Evolutionary conservation across 2,329 filamentous ascomycete genomes (phyloP).

Genomic region (Aspergillus thermomutatus): DNA sequence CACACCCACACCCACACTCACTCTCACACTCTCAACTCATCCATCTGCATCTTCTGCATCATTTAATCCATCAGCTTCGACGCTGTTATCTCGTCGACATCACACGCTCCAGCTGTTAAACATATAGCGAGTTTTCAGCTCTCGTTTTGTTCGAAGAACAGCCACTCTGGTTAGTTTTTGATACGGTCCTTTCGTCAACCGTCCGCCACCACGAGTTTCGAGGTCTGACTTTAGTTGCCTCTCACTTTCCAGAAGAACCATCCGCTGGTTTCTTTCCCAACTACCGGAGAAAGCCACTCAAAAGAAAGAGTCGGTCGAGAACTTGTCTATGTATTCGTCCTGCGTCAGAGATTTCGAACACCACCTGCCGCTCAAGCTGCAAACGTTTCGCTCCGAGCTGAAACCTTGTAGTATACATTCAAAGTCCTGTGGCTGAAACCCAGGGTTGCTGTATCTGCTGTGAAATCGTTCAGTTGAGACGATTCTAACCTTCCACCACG

Average conservation of each 20-base stretch:
- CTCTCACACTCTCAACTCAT: not conserved
- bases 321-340: slow-evolving; percentile 98
- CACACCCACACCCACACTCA: too few species aligned
- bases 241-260: slow-evolving; percentile 25
- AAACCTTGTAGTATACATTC: slow-evolving; percentile 88
- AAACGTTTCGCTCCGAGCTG: slow-evolving; percentile 92
- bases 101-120: slow-evolving; percentile 8
- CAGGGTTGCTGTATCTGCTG: slow-evolving; percentile 25
- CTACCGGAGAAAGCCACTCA: slow-evolving; percentile 35
- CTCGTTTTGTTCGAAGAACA: slow-evolving; percentile 6
- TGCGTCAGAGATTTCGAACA: slow-evolving; percentile 91
- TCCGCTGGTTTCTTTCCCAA: slow-evolving; percentile 31
- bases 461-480: slow-evolving; percentile 15
- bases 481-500: slow-evolving; percentile 34
- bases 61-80: slow-evolving; percentile 10
- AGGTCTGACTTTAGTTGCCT: slow-evolving; percentile 15
- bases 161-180: slow-evolving; percentile 18
- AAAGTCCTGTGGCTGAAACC: slow-evolving; percentile 83
- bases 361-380: slow-evolving; percentile 91
- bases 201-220: slow-evolving; percentile 2
- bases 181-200: slow-evolving; percentile 4
- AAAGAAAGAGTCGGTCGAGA: slow-evolving; percentile 31
- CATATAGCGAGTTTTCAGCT: slow-evolving; percentile 6
- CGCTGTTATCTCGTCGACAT: slow-evolving; percentile 10
- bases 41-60: slow-evolving; percentile 3